A percentile compares a stretch with the other conserved stretches of the same genome.
phyloP scores from a whole-genome alignment of 805 yeast species.

The Hanseniaspora hatyaiensis region DNA sequence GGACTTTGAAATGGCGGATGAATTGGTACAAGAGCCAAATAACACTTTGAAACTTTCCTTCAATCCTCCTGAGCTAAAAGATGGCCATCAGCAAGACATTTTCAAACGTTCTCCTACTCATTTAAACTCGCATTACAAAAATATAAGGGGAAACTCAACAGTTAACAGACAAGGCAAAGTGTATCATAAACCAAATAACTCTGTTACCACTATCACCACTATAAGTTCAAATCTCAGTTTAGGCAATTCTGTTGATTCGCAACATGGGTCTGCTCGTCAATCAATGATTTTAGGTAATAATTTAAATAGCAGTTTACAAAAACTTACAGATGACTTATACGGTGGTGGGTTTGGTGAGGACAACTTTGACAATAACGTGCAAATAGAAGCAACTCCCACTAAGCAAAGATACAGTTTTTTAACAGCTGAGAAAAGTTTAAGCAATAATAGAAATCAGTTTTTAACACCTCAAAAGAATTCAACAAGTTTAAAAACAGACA shows the following conservation, averaged over 20 bases:
- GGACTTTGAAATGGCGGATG: not conserved
- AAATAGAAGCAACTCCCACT: constrained; percentile 18
- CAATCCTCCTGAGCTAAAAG: constrained; percentile 1
- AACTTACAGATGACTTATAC: constrained; percentile 30
- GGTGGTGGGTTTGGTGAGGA: constrained; percentile 21
- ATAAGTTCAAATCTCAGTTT: constrained; percentile 9
- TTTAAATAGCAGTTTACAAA: constrained; percentile 27
- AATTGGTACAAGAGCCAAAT: not conserved
- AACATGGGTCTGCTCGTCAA: constrained; percentile 19
- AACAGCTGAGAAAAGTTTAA: not conserved
- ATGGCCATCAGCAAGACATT: not conserved
- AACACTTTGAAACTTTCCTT: constrained; percentile 7
- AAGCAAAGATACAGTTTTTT: constrained; percentile 11
- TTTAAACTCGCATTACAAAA: not conserved
- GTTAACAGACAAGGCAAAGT: not conserved
- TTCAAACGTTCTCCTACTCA: constrained; percentile 14
- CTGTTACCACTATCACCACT: constrained; percentile 13
- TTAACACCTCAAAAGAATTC: not conserved
- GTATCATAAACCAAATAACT: constrained; percentile 10
- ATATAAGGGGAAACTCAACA: not conserved
- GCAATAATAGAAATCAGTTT: not conserved
- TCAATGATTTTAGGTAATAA: constrained; percentile 25
- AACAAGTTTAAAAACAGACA: not conserved
- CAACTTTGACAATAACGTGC: constrained; percentile 6
- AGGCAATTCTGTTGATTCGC: constrained; percentile 8